Evolutionary conservation across 2,329 filamentous ascomycete species (phyloP), one percentile per base, ranked within the genome.

Genomic region (Trichophyton equinum): DNA sequence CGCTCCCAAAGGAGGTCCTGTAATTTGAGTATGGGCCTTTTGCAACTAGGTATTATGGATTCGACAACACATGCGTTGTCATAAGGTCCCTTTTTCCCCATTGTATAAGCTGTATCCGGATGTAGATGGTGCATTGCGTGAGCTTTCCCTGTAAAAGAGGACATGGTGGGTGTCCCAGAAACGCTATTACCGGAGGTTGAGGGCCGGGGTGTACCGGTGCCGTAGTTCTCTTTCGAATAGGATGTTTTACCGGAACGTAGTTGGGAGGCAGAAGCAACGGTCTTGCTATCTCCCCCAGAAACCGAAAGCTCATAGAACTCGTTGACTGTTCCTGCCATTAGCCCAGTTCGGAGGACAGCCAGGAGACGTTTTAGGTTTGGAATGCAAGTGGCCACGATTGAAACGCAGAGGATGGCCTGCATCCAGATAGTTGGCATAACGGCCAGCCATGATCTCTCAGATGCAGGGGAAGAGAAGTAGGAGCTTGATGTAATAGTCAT

Each of bases 371-470:
- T 63, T 15, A 66, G 56, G 22, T 62, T 62, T 6, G 68, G 68
- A 30, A 70, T 66, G 56, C 67, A 69, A 11, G 68, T 63, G 1
- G 68, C 66, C 38, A 70, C 62, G 62, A 70, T 65, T 18, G 66
- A 66, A n/a, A 64, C 47, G 57, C 63, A 63, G 22, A 69, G 44
- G 15, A 64, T 61, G 38, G 64, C 63, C 27, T 64, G 63, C 3
- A 62, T 62, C 64, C 66, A 69, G 30, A 68, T 64, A n/a, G 63
- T 61, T 9, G 65, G 67, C 11, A 62, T 62, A 42, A 68, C 60
- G 1, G 64, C 62, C 11, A 64, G 38, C 64, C 65, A 68, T 4
- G 66, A 59, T 53, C 62, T 66, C 55, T 68, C 67, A n/a, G 55
- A 49, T 15, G 62, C 57, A 9, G n/a, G 18, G 33, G 65, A 62